Base-by-base conservation (phyloP, 345 rosid species). In the Nephelium lappaceum region DNA sequence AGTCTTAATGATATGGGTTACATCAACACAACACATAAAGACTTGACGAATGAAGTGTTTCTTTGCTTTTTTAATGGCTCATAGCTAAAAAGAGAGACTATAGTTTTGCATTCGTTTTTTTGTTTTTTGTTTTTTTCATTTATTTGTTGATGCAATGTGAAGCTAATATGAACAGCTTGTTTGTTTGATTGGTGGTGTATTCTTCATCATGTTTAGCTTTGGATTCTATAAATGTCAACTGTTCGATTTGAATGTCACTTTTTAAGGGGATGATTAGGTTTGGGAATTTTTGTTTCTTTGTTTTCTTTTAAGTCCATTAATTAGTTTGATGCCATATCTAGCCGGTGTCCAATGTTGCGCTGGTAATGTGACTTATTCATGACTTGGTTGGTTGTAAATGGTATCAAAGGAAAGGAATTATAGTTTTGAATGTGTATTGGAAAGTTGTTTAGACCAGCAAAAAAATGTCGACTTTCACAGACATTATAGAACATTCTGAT, bases 81-180 rank as follows among this genome's bases (percentile, higher is more conserved):
- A 19, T 7, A 15, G 72, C 51, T 65, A 62, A 11, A 38, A 31
- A 31, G 24, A 36, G 24, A 39, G 31, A 71, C 68, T 41, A 8
- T 47, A 47, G 60, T 14, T 71, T 74, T n/a, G 60, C 10, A 74
- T 74, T 15, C 24, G 49, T 14, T 38, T 0, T 57, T 69, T 51
- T 42, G 6, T 18, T 66, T 43, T 25, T 67, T 36, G n/a, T n/a
- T n/a, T 25, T 49, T 12, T 15, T 31, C 18, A 16, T 27, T 47
- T 31, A 11, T 45, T 45, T 45, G 51, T 45, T 45, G 51, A 45
- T 45, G 2, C 12, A 6, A 58, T n/a, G 12, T 73, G 77, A n/a
- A 69, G 76, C 38, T 67, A 63, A n/a, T 62, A 69, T 69, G 69
- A 43, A 75, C 67, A 45, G 51, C 72, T 24, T 49, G 24, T 38